phyloP scores from a whole-genome alignment of 2,329 filamentous ascomycete genomes.

The Colletotrichum coccodes region DNA sequence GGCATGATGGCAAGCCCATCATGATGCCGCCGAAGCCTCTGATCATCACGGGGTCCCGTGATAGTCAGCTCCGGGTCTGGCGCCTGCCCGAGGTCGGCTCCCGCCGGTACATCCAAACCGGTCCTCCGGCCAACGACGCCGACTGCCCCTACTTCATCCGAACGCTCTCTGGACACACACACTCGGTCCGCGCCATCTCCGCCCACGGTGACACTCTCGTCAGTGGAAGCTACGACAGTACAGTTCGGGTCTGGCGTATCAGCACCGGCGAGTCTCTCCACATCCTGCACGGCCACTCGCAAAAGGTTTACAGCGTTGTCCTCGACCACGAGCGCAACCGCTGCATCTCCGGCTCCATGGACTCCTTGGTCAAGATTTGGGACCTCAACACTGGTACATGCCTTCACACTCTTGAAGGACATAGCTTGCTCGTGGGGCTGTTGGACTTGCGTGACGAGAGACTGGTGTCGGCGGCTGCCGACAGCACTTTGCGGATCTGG shows the following conservation, averaged over 20 bases:
- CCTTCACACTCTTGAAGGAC: conserved; percentile 90
- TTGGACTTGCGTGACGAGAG: conserved; percentile 90
- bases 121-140: conserved; percentile 75
- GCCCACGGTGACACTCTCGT: conserved; percentile 96
- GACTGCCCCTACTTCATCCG: conserved; percentile 97
- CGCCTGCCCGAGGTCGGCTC: conserved; percentile 86
- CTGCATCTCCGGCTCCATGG: conserved; percentile 98
- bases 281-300: conserved; percentile 84
- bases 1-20: conserved; percentile 76
- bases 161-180: conserved; percentile 84
- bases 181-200: conserved; percentile 95
- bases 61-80: conserved; percentile 95
- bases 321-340: conserved; percentile 90
- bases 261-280: conserved; percentile 92
- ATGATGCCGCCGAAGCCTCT: conserved; percentile 95
- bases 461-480: conserved; percentile 93
- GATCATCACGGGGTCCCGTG: conserved; percentile 96
- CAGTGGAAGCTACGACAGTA: conserved; percentile 95
- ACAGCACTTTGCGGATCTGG: conserved; percentile 96
- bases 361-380: conserved; percentile 98
- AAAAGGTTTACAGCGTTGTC: conserved; percentile 98
- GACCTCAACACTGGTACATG: conserved; percentile 87
- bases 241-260: conserved; percentile 96
- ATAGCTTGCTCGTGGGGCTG: conserved; percentile 90
- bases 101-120: conserved; percentile 80